A percentile compares a stretch with the other conserved stretches of the same genome.
These are phyloP conservation scores for Nemania sp. DNA, from an alignment of 2,329 filamentous ascomycete genomes.

Conservation along the genomic window DNA sequence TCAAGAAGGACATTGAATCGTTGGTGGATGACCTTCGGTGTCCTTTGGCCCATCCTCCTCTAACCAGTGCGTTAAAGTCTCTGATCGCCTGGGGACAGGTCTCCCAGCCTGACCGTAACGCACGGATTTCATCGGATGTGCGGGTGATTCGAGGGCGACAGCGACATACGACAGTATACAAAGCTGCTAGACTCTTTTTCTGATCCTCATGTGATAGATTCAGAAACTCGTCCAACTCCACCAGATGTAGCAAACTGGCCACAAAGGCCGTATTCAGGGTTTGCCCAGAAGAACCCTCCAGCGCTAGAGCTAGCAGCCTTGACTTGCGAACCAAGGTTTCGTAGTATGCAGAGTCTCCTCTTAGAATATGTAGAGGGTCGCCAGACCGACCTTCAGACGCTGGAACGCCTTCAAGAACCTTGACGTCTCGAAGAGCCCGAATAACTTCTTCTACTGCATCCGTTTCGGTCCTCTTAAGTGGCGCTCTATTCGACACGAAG, in stretches of 20 bases:
- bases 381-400: slow-evolving; percentile 23
- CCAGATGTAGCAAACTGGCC: slow-evolving; percentile 32
- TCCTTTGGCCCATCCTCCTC: background rate
- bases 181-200: slow-evolving; percentile 29
- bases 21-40: slow-evolving; percentile 19
- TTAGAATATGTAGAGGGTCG: slow-evolving; percentile 22
- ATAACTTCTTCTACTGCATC: slow-evolving; percentile 2
- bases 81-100: slow-evolving; percentile 34
- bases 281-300: background rate
- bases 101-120: slow-evolving; percentile 21
- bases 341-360: slow-evolving; percentile 3
- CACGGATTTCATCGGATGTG: slow-evolving; percentile 28
- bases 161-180: slow-evolving; percentile 36
- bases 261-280: slow-evolving; percentile 17
- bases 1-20: slow-evolving; percentile 14
- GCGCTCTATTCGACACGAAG: too few species aligned
- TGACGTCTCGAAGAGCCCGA: slow-evolving; percentile 26
- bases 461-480: background rate
- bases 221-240: slow-evolving; percentile 32
- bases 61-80: slow-evolving; percentile 20
- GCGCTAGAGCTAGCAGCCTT: background rate
- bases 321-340: slow-evolving; percentile 1
- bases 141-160: slow-evolving; percentile 32
- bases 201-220: slow-evolving; percentile 34
- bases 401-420: slow-evolving; percentile 24